Evolutionary conservation across 371 early-diverging fungal genomes (phyloP).

Genomic region (Mortierella sp.): DNA sequence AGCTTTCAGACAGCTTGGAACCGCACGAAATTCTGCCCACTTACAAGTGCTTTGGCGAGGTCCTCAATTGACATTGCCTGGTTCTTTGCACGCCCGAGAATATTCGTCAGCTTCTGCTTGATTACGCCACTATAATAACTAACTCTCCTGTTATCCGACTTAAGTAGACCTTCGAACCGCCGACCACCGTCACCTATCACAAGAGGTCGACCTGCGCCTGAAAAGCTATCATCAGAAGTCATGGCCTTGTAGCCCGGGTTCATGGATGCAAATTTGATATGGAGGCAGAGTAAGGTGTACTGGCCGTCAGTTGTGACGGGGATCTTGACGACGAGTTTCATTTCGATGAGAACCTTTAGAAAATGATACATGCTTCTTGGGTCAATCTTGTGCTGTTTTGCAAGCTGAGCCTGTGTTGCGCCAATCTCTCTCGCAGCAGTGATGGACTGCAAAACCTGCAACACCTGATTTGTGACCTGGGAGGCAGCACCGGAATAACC

Average conservation of each 20-base stretch:
- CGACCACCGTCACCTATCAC: slow-evolving; percentile 27
- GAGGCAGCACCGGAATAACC: slow-evolving; percentile 24
- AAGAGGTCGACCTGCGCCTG: slow-evolving; percentile 18
- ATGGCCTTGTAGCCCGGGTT: slow-evolving; percentile 48
- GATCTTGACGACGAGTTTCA: slow-evolving; percentile 61
- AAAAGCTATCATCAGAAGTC: slow-evolving; percentile 22
- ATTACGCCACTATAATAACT: slow-evolving; percentile 50
- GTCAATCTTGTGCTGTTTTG: slow-evolving; percentile 63
- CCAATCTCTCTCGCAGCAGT: slow-evolving; percentile 63
- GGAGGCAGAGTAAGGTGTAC: slow-evolving; percentile 60
- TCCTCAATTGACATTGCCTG: slow-evolving; percentile 43
- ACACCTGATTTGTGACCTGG: slow-evolving; percentile 19
- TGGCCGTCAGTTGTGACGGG: slow-evolving; percentile 54
- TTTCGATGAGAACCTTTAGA: slow-evolving; percentile 62
- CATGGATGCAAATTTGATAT: slow-evolving; percentile 28
- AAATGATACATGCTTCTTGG: slow-evolving; percentile 74
- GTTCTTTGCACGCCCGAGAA: slow-evolving; percentile 40
- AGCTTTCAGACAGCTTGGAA: neutral
- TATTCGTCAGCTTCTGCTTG: slow-evolving; percentile 49
- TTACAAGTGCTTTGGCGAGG: slow-evolving; percentile 43
- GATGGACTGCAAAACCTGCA: slow-evolving; percentile 56
- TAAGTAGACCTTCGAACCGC: slow-evolving; percentile 42
- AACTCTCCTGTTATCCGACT: slow-evolving; percentile 35
- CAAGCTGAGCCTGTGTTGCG: slow-evolving; percentile 66
- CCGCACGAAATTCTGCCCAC: neutral